A percentile compares a stretch with the other conserved stretches of the same genome.
Evolutionary conservation across 495 filamentous ascomycete genomes (phyloP).

Genomic region (Penicillium simplicissimum): DNA sequence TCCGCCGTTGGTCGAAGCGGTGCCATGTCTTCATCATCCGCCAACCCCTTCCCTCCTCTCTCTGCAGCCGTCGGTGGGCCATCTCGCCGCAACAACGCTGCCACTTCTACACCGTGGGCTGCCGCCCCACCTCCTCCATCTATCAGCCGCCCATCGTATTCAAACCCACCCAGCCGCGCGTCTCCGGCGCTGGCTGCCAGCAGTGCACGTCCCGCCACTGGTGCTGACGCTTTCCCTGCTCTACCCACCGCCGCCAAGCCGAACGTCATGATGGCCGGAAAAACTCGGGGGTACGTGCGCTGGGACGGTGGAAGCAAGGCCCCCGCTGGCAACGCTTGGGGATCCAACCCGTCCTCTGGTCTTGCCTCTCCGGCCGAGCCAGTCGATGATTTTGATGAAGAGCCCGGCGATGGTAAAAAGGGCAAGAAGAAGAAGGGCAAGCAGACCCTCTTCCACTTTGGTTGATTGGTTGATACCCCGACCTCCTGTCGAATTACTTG

Average conservation of each 20-base stretch:
- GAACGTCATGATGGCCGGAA: conserved; percentile 76
- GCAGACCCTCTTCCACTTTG: conserved; percentile 67
- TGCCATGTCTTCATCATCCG: conserved; percentile 34
- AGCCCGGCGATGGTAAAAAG: conserved; percentile 56
- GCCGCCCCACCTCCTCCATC: conserved; percentile 34
- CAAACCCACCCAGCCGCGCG: conserved; percentile 29
- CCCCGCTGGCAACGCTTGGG: conserved; percentile 50
- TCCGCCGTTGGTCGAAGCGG: conserved; percentile 55
- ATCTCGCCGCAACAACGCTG: conserved; percentile 26
- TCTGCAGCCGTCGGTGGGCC: conserved; percentile 43
- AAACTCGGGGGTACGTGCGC: conserved; percentile 68
- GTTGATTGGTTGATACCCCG: conserved; percentile 29
- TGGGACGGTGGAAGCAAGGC: conserved; percentile 58
- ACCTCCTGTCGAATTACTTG: background rate
- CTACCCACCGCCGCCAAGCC: conserved; percentile 79
- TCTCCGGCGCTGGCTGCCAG: conserved; percentile 26
- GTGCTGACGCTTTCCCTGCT: conserved; percentile 68
- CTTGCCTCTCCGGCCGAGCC: conserved; percentile 29
- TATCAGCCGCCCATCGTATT: conserved; percentile 29
- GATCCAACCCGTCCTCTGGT: conserved; percentile 28
- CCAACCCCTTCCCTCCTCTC: conserved; percentile 50
- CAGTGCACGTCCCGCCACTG: conserved; percentile 10
- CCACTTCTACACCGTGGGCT: conserved; percentile 54
- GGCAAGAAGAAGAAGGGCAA: conserved; percentile 81
- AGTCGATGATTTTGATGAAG: conserved; percentile 34